Conservation (phyloP, 2,329 filamentous ascomycete genomes). For the Colletotrichum sansevieriae region DNA sequence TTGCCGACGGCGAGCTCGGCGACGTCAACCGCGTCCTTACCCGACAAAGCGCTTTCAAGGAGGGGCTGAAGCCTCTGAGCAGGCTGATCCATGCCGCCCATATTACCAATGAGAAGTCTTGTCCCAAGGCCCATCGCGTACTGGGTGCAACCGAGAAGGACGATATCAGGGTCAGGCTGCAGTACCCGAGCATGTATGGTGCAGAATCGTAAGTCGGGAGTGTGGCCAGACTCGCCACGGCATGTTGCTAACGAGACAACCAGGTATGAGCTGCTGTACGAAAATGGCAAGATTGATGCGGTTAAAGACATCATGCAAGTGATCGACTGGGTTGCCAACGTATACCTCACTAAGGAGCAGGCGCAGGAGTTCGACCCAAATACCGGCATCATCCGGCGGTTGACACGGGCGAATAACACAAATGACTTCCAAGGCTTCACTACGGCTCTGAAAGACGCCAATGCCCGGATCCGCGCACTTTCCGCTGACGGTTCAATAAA, state of each 20-base stretch:
- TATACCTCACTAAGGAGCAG: slow-evolving; percentile 81
- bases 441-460: slow-evolving; percentile 81
- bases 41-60: slow-evolving; percentile 58
- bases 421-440: slow-evolving; percentile 78
- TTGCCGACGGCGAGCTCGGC: slow-evolving; percentile 55
- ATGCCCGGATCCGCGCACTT: slow-evolving; percentile 74
- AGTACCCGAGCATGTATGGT: slow-evolving; percentile 83
- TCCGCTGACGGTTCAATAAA: slow-evolving; percentile 79
- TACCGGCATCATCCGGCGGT: slow-evolving; percentile 79
- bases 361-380: slow-evolving; percentile 77
- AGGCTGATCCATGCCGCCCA: slow-evolving; percentile 71
- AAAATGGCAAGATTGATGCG: slow-evolving; percentile 83
- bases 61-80: slow-evolving; percentile 43
- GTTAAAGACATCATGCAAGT: slow-evolving; percentile 79
- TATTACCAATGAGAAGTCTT: slow-evolving; percentile 40
- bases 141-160: slow-evolving; percentile 51
- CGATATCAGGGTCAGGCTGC: slow-evolving; percentile 75
- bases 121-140: slow-evolving; percentile 36
- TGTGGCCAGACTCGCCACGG: slow-evolving; percentile 45
- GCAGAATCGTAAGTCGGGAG: slow-evolving; percentile 71
- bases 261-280: slow-evolving; percentile 81
- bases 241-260: slow-evolving; percentile 22
- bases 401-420: slow-evolving; percentile 80
- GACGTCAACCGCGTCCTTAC: slow-evolving; percentile 63
- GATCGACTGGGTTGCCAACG: slow-evolving; percentile 76